Conservation (phyloP, 2,329 filamentous ascomycete species). For the Mycocentrospora acerina region DNA sequence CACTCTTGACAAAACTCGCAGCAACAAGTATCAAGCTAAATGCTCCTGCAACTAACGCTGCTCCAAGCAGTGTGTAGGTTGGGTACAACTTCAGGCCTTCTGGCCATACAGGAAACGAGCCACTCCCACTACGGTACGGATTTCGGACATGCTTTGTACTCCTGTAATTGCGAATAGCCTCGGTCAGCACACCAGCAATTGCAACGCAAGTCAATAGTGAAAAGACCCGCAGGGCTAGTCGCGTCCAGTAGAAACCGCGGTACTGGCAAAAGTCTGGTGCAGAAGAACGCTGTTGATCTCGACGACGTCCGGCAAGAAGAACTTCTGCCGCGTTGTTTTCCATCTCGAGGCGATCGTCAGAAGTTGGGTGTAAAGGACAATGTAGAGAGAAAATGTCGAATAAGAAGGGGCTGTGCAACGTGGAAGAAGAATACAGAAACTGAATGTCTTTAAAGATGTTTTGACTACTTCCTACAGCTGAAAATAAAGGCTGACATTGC, state of each 20-base stretch:
- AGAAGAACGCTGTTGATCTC: slow-evolving; percentile 6
- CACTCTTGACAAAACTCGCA: slow-evolving; percentile 19
- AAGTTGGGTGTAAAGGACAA: too few relatives aligned
- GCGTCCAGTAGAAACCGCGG: slow-evolving; percentile 13
- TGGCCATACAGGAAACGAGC: slow-evolving; percentile 20
- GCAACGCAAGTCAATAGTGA: slow-evolving; percentile 10
- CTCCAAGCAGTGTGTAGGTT: slow-evolving; percentile 13
- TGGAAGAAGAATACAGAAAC: too few relatives aligned
- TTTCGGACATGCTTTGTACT: slow-evolving; percentile 14
- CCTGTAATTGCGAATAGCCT: slow-evolving; percentile 8
- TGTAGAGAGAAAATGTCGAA: too few relatives aligned
- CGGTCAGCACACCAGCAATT: slow-evolving; percentile 11
- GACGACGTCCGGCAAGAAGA: slow-evolving; percentile 9
- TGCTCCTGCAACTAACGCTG: slow-evolving; percentile 10
- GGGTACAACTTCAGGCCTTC: slow-evolving; percentile 17
- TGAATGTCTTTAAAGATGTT: too few relatives aligned
- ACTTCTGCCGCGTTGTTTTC: slow-evolving; percentile 12
- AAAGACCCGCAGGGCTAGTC: slow-evolving; percentile 12
- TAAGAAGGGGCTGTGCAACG: too few relatives aligned
- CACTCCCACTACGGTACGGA: slow-evolving; percentile 16
- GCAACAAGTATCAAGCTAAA: slow-evolving; percentile 14
- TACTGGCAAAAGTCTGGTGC: slow-evolving; percentile 11
- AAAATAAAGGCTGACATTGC: too few relatives aligned
- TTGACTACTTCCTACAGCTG: too few relatives aligned
- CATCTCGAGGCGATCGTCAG: slow-evolving; percentile 1